A percentile compares a stretch with the other conserved stretches of the same genome.
Evolutionary conservation across 306 rosid genomes (phyloP).

Genomic region (Acmispon strigosus): DNA sequence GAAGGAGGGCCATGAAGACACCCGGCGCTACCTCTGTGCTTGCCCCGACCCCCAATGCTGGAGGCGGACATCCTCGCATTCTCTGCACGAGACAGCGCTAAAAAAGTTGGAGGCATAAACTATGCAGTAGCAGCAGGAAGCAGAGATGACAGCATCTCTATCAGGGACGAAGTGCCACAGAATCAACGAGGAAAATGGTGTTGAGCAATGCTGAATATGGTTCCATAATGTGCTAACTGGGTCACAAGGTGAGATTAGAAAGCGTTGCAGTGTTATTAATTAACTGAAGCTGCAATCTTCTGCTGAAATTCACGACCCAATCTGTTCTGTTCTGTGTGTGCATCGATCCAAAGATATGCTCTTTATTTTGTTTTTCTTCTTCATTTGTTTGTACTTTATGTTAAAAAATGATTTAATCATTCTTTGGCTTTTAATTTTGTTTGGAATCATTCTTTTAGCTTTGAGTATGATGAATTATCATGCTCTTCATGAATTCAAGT

Average conservation of each 20-base stretch:
- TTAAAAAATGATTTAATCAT: background rate
- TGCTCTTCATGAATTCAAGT: background rate
- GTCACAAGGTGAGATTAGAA: conserved; percentile 32
- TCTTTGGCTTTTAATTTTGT: background rate
- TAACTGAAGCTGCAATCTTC: background rate
- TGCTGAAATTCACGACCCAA: background rate
- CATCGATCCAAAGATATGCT: background rate
- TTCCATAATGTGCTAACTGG: conserved; percentile 29
- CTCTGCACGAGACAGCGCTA: no score
- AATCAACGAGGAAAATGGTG: conserved; percentile 27
- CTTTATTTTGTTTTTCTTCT: background rate
- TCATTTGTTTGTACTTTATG: background rate
- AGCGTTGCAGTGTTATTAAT: conserved; percentile 7
- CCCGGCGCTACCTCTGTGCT: no score
- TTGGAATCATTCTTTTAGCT: background rate
- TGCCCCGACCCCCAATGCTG: no score
- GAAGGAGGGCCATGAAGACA: no score
- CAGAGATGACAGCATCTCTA: conserved; percentile 29
- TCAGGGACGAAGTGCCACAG: conserved; percentile 1
- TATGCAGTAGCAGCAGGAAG: conserved; percentile 17
- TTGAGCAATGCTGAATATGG: conserved; percentile 18
- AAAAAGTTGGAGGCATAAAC: no score
- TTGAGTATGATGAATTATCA: background rate
- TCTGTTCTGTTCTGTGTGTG: background rate
- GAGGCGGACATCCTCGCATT: no score